Evolutionary conservation across 2,329 filamentous ascomycete species (phyloP), one percentile per base, ranked within the genome.

Genomic region (Colletotrichum australisinense): DNA sequence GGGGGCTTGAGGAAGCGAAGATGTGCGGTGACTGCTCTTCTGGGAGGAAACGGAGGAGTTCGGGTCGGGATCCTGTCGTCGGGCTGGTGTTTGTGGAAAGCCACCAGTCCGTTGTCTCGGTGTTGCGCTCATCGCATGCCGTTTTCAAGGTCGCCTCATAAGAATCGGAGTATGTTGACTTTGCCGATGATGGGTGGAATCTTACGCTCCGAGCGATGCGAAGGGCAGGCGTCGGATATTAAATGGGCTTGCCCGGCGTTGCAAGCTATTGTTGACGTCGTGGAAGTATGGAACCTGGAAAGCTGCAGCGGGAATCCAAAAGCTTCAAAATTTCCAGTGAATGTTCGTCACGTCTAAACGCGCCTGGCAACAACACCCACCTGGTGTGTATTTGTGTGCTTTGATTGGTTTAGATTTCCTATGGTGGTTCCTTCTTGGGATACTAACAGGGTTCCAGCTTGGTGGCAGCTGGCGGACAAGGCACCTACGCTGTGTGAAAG

Each of bases 121-220:
- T 86, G 94, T 97, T 83, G 88, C 89, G 90, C 91, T 94, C 94
- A 96, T 96, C 85, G 91, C 91, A 93, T 93, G 83, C 84, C 86
- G 86, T 80, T 80, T 78, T 79, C 75, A 74, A 38, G 75, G 59
- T 32, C 30, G 63, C 68, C 64, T 71, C 71, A 73, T 73, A 70
- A 63, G 46, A 75, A 46, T 69, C 57, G 53, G 46, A 49, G 35
- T 49, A 2, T 26, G 38, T n/a, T 22, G 30, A 32, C 26, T 16
- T 49, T 57, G 53, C 52, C 35, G 19, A 42, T 16, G 46, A 14
- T 12, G 30, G 16, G 11, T 22, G n/a, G 22, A 26, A 38, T 57
- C 14, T 19, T n/a, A n/a, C 19, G 19, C 24, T 57, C 38, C 5
- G 53, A n/a, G 16, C 22, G 30, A 5, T 63, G 32, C 22, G 26